Conservation (phyloP, 768 basidiomycete species). For the Sarcomyxa edulis region DNA sequence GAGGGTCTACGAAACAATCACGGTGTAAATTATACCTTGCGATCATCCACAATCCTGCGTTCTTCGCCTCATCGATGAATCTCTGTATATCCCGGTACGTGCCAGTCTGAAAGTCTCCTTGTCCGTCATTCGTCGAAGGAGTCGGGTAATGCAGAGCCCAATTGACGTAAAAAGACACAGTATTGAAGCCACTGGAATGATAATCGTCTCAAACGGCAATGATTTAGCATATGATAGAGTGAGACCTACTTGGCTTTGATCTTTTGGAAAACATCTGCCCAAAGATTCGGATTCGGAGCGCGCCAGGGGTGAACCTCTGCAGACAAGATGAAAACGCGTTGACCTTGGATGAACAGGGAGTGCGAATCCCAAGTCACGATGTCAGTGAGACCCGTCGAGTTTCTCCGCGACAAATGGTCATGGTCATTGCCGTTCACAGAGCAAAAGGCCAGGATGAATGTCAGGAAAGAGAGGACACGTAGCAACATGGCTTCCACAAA, state of each 20-base stretch:
- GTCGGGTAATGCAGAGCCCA: conserved; percentile 55
- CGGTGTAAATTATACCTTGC: no score
- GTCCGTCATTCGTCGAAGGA: conserved; percentile 32
- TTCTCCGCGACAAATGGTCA: conserved; percentile 14
- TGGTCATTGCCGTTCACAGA: not conserved
- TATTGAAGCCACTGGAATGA: conserved; percentile 58
- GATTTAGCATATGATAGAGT: no score
- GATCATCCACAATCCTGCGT: conserved; percentile 52
- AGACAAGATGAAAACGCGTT: conserved; percentile 51
- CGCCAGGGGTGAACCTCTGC: conserved; percentile 65
- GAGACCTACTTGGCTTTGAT: conserved; percentile 56
- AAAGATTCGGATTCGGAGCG: conserved; percentile 43
- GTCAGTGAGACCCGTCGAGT: conserved; percentile 41
- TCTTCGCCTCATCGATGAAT: conserved; percentile 46
- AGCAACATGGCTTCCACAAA: no score
- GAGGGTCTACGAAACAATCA: no score
- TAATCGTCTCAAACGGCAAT: no score
- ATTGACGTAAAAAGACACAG: conserved; percentile 54
- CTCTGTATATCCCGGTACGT: conserved; percentile 48
- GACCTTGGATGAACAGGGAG: conserved; percentile 52
- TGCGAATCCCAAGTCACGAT: conserved; percentile 56
- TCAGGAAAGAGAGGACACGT: not conserved
- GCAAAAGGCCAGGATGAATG: not conserved
- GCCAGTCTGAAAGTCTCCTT: conserved; percentile 42
- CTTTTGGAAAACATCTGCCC: conserved; percentile 60